Evolutionary conservation across 805 yeast genomes (phyloP).

Genomic region (Cyberlindnera galapagoensis): DNA sequence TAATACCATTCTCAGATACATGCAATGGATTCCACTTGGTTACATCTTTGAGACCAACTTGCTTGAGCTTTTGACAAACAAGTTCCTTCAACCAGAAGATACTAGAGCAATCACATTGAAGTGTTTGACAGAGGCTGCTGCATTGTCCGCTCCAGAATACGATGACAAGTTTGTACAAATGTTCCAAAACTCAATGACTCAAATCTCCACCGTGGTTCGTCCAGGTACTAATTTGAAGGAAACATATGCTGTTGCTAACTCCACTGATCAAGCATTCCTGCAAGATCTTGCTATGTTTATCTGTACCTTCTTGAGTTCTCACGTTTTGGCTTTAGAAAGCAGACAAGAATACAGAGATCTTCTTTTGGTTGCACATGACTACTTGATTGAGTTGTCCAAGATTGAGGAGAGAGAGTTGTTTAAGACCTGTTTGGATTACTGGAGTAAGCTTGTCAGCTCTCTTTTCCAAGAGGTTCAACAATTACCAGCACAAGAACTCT

Average conservation of each 20-base stretch:
- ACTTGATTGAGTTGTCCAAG: conserved; percentile 76
- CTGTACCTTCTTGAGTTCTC: conserved; percentile 75
- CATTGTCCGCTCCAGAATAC: conserved; percentile 50
- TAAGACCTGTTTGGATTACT: conserved; percentile 92
- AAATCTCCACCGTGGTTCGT: conserved; percentile 64
- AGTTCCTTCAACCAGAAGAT: conserved; percentile 71
- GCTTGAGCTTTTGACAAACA: conserved; percentile 61
- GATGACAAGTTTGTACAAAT: conserved; percentile 55
- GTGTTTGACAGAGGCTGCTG: conserved; percentile 87
- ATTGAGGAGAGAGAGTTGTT: conserved; percentile 95
- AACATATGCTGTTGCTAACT: conserved; percentile 67
- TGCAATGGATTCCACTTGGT: conserved; percentile 91
- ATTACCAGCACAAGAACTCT: conserved; percentile 62
- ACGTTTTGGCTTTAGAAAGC: conserved; percentile 55
- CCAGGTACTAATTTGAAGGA: conserved; percentile 61
- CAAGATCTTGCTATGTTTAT: conserved; percentile 94
- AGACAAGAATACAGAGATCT: conserved; percentile 50
- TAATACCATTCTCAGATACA: conserved; percentile 72
- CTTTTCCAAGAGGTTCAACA: conserved; percentile 82
- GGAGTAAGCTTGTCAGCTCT: conserved; percentile 81
- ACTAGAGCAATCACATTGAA: conserved; percentile 82
- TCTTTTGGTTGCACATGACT: conserved; percentile 66
- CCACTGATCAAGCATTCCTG: conserved; percentile 86
- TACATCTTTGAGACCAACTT: conserved; percentile 86
- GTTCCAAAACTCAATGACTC: conserved; percentile 70